Conservation (phyloP, 208 protist species). For the Leishmania arabica region DNA sequence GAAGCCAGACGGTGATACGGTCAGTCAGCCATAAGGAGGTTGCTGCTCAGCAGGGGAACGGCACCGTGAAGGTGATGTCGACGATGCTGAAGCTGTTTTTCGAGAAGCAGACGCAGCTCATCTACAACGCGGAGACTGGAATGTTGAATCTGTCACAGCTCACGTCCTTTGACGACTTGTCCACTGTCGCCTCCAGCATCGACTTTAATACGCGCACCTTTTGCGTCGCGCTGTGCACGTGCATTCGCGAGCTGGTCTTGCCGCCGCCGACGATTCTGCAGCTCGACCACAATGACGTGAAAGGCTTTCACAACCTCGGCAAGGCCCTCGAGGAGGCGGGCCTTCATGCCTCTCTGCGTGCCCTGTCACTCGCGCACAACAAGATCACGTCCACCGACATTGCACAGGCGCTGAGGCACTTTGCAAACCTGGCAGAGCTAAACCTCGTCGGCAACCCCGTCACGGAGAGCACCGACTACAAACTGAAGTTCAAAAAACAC, state of each 20-base stretch:
- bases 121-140: constrained; percentile 57
- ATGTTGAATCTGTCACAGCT: constrained; percentile 72
- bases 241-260: constrained; percentile 61
- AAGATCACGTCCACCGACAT: constrained; percentile 49
- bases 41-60: constrained; percentile 12
- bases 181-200: constrained; percentile 57
- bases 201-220: constrained; percentile 88
- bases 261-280: constrained; percentile 66
- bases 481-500: constrained; percentile 46
- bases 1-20: constrained; percentile 39
- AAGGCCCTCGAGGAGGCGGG: constrained; percentile 61
- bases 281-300: constrained; percentile 71
- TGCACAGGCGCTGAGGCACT: constrained; percentile 57
- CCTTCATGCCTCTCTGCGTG: constrained; percentile 58
- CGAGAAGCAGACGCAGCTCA: constrained; percentile 75
- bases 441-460: constrained; percentile 74
- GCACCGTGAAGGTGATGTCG: constrained; percentile 46
- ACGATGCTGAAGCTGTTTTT: constrained; percentile 90
- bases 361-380: constrained; percentile 74
- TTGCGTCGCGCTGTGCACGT: constrained; percentile 75
- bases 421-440: constrained; percentile 67
- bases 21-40: constrained; percentile 16
- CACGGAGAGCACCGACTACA: constrained; percentile 53
- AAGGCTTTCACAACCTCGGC: constrained; percentile 55
- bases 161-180: constrained; percentile 50